Base-by-base conservation (phyloP, 2,329 filamentous ascomycete species). In the Phialocephala sp. region DNA sequence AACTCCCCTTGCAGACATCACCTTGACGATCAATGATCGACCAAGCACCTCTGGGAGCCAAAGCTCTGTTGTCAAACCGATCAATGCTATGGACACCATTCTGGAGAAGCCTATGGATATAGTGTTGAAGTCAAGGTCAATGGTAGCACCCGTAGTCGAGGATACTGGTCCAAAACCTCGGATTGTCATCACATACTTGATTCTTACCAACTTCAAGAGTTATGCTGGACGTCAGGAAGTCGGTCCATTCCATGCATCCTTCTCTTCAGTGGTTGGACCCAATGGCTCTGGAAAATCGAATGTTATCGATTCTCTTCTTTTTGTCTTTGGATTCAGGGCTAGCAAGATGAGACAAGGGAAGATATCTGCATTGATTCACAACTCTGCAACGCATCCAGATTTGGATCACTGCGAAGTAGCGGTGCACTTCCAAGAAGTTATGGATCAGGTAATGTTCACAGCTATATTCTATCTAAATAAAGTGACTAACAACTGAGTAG, bases 261-360 rank as follows among this genome's bases (percentile, higher is more conserved):
- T 99, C 80, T 97, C 95, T 1, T 97, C 95, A 0, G 95, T 99
- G 1, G 95, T 99, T 11, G 96, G 95, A 0, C 95, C 96, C 59
- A 99, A 99, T 77, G 95, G 95, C 67, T 99, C 95, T 11, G 95
- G 95, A 66, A 99, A 99, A 78, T 98, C 95, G 24, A 99, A 99
- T 74, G 96, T 99, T 68, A 99, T 99, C 76, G 95, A 99, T 79
- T 97, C 95, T 1, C 82, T 99, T 35, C 87, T 99, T 0, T 99
- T 99, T 75, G 95, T 99, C n/a, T 99, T 99, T 76, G 95, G 96
- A 62, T 99, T 99, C 82, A 90, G 95, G 66, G 95, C 95, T 50
- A 98, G 94, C 84, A 99, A 99, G 81, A 99, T 99, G 95, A 87
- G 95, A 75, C 95, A 99, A 78, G 95, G 95, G 75, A 99, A 99